Conservation (phyloP, 352 stramenopile species). For the Aphanomyces cochlioides region DNA sequence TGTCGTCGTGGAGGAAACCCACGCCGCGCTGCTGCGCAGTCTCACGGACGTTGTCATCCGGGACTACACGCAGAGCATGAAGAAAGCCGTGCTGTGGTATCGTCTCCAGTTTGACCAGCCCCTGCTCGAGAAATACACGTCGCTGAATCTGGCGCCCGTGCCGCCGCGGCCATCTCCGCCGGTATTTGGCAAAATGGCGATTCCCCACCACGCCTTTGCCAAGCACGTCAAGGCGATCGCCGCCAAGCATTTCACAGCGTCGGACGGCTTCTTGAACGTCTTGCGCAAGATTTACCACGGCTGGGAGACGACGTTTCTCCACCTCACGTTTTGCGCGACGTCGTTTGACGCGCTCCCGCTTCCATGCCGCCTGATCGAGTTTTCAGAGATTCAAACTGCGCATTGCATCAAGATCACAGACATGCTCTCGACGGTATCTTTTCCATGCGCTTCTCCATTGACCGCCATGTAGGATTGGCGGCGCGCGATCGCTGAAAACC, state of each 20-base stretch:
- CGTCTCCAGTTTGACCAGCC: constrained; percentile 46
- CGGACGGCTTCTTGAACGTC: constrained; percentile 60
- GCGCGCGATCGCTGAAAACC: constrained; percentile 85
- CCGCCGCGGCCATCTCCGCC: constrained; percentile 34
- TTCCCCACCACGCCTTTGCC: constrained; percentile 65
- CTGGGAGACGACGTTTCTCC: constrained; percentile 87
- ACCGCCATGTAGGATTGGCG: constrained; percentile 63
- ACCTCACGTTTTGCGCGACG: constrained; percentile 34
- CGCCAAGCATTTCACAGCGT: constrained; percentile 53
- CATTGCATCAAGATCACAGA: constrained; percentile 74
- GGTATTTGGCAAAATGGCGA: constrained; percentile 71
- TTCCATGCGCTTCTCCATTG: background rate
- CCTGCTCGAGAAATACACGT: constrained; percentile 61
- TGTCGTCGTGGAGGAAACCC: constrained; percentile 55
- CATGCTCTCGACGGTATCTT: constrained; percentile 49
- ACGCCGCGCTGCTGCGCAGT: constrained; percentile 59
- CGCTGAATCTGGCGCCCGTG: constrained; percentile 59
- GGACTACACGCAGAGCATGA: constrained; percentile 90
- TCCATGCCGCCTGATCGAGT: constrained; percentile 82
- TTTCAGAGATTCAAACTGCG: constrained; percentile 68
- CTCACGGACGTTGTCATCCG: constrained; percentile 88
- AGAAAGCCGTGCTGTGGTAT: constrained; percentile 82
- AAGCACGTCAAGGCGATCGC: constrained; percentile 51
- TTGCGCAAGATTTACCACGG: constrained; percentile 86
- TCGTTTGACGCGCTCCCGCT: constrained; percentile 14